Percentiles rank a stretch among this genome's conserved stretches.
Conservation (phyloP, 108 stramenopile genomes). For the Nitzschia palea region DNA sequence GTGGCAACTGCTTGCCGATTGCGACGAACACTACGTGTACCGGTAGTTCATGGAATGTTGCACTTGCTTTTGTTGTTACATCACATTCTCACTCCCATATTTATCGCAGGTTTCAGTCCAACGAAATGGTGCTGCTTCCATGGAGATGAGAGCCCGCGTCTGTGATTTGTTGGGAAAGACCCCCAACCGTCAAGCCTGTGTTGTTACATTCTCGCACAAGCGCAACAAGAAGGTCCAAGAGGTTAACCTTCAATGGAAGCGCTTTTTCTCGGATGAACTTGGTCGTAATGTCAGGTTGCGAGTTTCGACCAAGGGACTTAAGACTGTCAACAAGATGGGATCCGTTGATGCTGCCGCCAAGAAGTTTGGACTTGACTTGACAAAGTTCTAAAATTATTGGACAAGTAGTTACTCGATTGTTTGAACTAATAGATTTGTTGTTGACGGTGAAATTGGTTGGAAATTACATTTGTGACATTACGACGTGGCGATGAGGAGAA, state of each 20-base stretch:
- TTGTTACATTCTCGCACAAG: conserved; percentile 93
- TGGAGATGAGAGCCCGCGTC: conserved; percentile 84
- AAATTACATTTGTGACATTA: no score
- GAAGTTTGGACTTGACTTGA: conserved; percentile 89
- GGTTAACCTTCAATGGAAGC: conserved; percentile 91
- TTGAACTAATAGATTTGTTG: no score
- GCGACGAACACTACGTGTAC: no score
- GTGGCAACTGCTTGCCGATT: no score
- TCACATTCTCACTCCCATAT: no score
- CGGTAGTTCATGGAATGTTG: no score
- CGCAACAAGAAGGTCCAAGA: conserved; percentile 93
- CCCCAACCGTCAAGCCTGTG: conserved; percentile 92
- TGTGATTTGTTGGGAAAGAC: conserved; percentile 91
- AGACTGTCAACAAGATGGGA: conserved; percentile 95
- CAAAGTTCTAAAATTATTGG: conserved; percentile 82
- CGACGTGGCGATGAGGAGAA: no score
- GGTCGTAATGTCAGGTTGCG: conserved; percentile 82
- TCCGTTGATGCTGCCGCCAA: conserved; percentile 90
- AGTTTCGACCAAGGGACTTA: conserved; percentile 93
- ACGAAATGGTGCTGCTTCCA: conserved; percentile 34
- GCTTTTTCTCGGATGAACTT: conserved; percentile 84
- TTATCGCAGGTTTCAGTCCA: conserved; percentile 1
- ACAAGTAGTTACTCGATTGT: no score
- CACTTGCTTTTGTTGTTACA: no score
- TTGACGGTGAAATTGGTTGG: no score